Evolutionary conservation across 495 filamentous ascomycete genomes (phyloP).

Genomic region (Pseudevernia furfuracea): DNA sequence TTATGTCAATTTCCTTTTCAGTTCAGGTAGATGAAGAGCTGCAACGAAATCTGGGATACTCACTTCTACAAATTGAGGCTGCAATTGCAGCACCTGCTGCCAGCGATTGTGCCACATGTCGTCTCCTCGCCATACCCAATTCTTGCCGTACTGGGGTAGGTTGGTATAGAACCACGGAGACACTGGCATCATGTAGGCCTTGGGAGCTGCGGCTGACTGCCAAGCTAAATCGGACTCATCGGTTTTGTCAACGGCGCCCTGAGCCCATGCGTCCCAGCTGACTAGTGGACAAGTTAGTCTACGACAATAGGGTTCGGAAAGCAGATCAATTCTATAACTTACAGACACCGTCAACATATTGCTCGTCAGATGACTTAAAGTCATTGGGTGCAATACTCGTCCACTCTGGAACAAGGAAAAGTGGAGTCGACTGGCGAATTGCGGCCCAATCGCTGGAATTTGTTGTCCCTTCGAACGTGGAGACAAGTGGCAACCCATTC

Average conservation of each 20-base stretch:
- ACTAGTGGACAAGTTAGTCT: neutral
- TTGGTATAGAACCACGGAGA: constrained; percentile 37
- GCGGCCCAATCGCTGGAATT: constrained; percentile 47
- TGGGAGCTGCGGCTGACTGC: constrained; percentile 40
- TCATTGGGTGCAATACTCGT: constrained; percentile 49
- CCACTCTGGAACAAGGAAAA: constrained; percentile 57
- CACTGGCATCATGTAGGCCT: constrained; percentile 30
- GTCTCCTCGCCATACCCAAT: constrained; percentile 66
- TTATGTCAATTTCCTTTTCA: constrained; percentile 5
- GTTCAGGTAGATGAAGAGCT: neutral
- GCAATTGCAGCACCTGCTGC: constrained; percentile 55
- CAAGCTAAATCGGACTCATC: constrained; percentile 53
- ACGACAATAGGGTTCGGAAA: neutral
- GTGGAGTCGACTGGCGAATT: constrained; percentile 43
- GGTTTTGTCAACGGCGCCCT: constrained; percentile 35
- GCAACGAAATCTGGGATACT: constrained; percentile 41
- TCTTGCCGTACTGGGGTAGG: constrained; percentile 44
- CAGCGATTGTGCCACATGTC: constrained; percentile 68
- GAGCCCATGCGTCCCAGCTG: constrained; percentile 64
- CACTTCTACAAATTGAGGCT: constrained; percentile 54
- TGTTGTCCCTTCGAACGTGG: constrained; percentile 45
- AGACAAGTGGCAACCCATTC: constrained; percentile 53
- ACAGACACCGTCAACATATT: neutral
- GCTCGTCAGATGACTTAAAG: constrained; percentile 26
- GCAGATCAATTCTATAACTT: neutral